Evolutionary conservation across 768 basidiomycete species (phyloP).

Genomic region (Mycena amicta): DNA sequence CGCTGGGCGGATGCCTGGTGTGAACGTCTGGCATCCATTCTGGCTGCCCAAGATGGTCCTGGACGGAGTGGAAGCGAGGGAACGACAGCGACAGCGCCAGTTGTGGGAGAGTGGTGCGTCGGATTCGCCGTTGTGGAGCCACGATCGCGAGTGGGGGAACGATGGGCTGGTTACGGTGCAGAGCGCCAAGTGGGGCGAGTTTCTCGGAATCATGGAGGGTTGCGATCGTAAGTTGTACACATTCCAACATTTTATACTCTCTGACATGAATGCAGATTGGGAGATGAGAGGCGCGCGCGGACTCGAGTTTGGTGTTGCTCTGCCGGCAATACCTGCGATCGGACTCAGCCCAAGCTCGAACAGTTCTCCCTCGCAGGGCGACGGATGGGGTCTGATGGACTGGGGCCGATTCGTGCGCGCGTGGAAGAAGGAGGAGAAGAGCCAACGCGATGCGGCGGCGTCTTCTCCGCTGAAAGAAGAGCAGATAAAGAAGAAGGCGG

Average conservation of each 20-base stretch:
- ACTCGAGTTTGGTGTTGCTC: slow-evolving; percentile 63
- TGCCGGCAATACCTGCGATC: slow-evolving; percentile 51
- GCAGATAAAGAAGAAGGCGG: slow-evolving; percentile 23
- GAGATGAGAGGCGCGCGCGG: slow-evolving; percentile 90
- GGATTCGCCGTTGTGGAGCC: slow-evolving; percentile 46
- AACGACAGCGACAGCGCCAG: slow-evolving; percentile 46
- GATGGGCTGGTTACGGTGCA: slow-evolving; percentile 92
- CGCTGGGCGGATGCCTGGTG: slow-evolving; percentile 71
- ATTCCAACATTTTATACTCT: no score
- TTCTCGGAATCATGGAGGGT: slow-evolving; percentile 84
- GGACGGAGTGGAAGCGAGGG: slow-evolving; percentile 76
- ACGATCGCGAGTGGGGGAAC: slow-evolving; percentile 75
- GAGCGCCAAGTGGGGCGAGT: slow-evolving; percentile 95
- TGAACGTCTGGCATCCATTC: slow-evolving; percentile 88
- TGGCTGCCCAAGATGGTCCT: slow-evolving; percentile 96
- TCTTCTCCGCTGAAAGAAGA: slow-evolving; percentile 14
- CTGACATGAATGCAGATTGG: slow-evolving; percentile 60
- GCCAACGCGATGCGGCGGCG: slow-evolving; percentile 36
- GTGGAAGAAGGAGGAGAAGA: slow-evolving; percentile 60
- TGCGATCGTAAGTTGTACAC: slow-evolving; percentile 81
- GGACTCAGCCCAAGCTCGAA: slow-evolving; percentile 36
- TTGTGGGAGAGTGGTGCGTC: slow-evolving; percentile 33
- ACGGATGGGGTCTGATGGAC: slow-evolving; percentile 55
- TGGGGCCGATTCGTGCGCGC: slow-evolving; percentile 65
- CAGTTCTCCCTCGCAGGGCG: slow-evolving; percentile 25